Conservation (phyloP, 495 filamentous ascomycete genomes). For the Hyaloscypha variabilis region DNA sequence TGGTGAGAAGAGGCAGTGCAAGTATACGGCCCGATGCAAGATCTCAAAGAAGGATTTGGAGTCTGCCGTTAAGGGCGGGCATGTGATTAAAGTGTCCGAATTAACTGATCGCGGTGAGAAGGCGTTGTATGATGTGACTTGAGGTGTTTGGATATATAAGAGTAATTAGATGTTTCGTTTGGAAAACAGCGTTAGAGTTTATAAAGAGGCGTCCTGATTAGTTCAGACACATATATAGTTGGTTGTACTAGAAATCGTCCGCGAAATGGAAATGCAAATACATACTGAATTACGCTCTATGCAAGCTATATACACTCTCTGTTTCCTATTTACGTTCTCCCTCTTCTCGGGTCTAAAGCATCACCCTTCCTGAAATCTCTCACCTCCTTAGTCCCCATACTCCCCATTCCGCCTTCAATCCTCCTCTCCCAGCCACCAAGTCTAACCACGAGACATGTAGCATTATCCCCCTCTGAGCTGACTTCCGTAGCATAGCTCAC, state of each 20-base stretch:
- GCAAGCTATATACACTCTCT: slow-evolving; percentile 5
- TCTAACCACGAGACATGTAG: slow-evolving; percentile 89
- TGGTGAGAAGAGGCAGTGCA: slow-evolving; percentile 25
- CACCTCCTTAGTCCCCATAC: slow-evolving; percentile 86
- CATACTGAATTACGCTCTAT: neutral
- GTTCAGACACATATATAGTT: neutral
- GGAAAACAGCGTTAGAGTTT: neutral
- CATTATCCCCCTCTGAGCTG: slow-evolving; percentile 82
- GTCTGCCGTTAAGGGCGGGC: slow-evolving; percentile 22
- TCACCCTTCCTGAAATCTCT: slow-evolving; percentile 84
- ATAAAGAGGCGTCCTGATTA: neutral
- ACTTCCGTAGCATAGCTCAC: slow-evolving; percentile 89
- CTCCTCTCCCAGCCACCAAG: slow-evolving; percentile 95
- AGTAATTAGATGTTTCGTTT: slow-evolving; percentile 1
- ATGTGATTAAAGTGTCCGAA: slow-evolving; percentile 26
- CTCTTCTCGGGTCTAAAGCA: slow-evolving; percentile 77
- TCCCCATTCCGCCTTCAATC: slow-evolving; percentile 83
- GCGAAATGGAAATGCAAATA: neutral
- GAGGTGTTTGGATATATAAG: neutral
- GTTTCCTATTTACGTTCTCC: slow-evolving; percentile 20
- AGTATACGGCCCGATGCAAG: slow-evolving; percentile 32
- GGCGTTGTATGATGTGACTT: slow-evolving; percentile 26
- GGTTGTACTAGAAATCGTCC: too few species aligned
- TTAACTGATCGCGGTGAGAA: slow-evolving; percentile 21
- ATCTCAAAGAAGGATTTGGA: slow-evolving; percentile 31